Conservation (phyloP, 192 early-diverging fungal genomes). For the Coemansia sp. region DNA sequence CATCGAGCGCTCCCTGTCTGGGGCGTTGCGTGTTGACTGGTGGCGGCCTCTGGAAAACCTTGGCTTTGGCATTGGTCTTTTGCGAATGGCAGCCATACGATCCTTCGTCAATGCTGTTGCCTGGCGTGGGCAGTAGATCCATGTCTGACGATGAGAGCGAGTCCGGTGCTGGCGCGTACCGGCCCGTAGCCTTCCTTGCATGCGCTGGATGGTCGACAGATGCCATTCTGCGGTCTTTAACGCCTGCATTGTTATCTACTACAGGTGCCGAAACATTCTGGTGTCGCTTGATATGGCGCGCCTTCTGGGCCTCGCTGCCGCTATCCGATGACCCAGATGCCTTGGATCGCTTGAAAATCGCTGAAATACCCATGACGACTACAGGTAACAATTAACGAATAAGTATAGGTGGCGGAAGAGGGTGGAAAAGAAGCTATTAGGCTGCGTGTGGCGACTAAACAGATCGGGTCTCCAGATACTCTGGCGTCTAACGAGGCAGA, state of each 20-base stretch:
- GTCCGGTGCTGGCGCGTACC: not conserved
- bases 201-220: not conserved
- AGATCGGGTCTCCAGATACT: not conserved
- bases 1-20: not conserved
- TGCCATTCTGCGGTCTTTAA: not conserved
- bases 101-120: constrained; percentile 27
- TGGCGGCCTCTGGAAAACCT: not conserved
- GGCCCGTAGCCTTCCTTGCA: not conserved
- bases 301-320: constrained; percentile 2
- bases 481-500: not conserved
- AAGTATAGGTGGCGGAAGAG: not conserved
- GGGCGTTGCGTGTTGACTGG: not conserved
- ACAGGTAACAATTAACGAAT: not conserved
- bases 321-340: constrained; percentile 1
- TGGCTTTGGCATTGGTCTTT: not conserved
- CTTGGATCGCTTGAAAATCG: constrained; percentile 53
- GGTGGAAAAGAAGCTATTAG: not conserved
- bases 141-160: constrained; percentile 13
- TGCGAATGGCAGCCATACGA: not conserved
- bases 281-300: constrained; percentile 28
- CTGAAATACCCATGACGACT: constrained; percentile 47
- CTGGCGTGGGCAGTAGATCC: constrained; percentile 32
- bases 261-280: constrained; percentile 1
- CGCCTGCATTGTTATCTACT: not conserved
- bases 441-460: not conserved